Conservation (phyloP, 441 rosid species). For the Croton laevigatus region DNA sequence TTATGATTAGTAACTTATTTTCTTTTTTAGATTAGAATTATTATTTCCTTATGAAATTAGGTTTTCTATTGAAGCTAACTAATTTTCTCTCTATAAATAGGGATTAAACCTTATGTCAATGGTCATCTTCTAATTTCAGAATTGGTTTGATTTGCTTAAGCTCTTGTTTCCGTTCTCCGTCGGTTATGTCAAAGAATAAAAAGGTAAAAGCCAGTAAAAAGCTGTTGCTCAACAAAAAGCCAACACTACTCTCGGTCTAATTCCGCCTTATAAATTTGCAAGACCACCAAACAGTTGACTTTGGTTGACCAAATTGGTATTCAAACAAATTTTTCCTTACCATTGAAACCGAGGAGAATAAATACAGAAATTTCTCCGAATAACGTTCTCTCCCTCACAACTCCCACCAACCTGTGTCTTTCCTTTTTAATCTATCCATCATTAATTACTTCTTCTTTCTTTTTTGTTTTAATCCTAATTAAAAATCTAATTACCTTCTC, state of each 20-base stretch:
- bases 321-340: neutral
- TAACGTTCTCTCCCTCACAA: slow-evolving; percentile 47
- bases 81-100: too few relatives aligned
- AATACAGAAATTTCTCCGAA: slow-evolving; percentile 27
- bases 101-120: too few relatives aligned
- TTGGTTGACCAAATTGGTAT: neutral
- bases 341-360: neutral
- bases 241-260: too few relatives aligned
- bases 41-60: too few relatives aligned
- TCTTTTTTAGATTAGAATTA: too few relatives aligned
- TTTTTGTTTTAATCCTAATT: neutral
- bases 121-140: too few relatives aligned
- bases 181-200: too few relatives aligned
- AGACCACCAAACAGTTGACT: neutral
- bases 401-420: slow-evolving; percentile 27
- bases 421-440: slow-evolving; percentile 15
- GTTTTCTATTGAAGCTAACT: too few relatives aligned
- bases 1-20: neutral
- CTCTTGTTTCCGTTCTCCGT: too few relatives aligned
- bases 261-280: neutral
- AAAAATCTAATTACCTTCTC: slow-evolving; percentile 21
- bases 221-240: too few relatives aligned
- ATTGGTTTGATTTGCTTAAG: too few relatives aligned
- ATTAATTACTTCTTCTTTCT: slow-evolving; percentile 12
- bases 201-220: too few relatives aligned